These are phyloP conservation scores for Pelargonium cotyledonis DNA, from an alignment of 441 rosid genomes.

Conservation along the genomic window DNA sequence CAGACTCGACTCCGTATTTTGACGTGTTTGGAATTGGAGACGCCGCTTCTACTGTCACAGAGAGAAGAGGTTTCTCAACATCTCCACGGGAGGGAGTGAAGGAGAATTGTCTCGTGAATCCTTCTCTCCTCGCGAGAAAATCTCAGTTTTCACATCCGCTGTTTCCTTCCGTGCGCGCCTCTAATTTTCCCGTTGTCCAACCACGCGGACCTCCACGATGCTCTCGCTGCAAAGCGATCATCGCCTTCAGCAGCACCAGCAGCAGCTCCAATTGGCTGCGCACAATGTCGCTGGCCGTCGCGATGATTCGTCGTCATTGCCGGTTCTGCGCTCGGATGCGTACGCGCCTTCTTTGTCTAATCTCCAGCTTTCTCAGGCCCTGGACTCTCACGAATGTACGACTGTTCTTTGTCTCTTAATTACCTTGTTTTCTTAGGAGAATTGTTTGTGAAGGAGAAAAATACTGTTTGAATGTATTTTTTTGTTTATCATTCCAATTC, in stretches of 20 bases:
- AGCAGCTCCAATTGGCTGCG: slow-evolving; percentile 32
- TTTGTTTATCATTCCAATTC: neutral
- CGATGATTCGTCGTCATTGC: slow-evolving; percentile 48
- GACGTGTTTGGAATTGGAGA: neutral
- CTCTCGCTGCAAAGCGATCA: slow-evolving; percentile 43
- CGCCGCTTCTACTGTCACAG: neutral
- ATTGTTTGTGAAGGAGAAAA: neutral
- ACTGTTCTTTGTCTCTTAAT: neutral
- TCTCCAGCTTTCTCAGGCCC: slow-evolving; percentile 39
- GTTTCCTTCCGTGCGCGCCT: neutral
- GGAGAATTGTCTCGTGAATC: neutral
- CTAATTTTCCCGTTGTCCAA: neutral
- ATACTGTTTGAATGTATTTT: neutral
- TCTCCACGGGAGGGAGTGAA: neutral
- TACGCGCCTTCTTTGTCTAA: slow-evolving; percentile 13
- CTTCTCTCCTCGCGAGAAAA: neutral
- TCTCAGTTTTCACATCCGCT: neutral
- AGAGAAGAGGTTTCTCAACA: neutral
- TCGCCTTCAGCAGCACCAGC: slow-evolving; percentile 12
- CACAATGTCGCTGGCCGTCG: slow-evolving; percentile 29
- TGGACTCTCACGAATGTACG: slow-evolving; percentile 59
- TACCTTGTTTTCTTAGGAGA: neutral
- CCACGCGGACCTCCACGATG: slow-evolving; percentile 25
- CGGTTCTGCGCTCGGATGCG: slow-evolving; percentile 20
- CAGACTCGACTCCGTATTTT: neutral